Base-by-base conservation (phyloP, 2,329 filamentous ascomycete species). In the Shiraia bambusicola region DNA sequence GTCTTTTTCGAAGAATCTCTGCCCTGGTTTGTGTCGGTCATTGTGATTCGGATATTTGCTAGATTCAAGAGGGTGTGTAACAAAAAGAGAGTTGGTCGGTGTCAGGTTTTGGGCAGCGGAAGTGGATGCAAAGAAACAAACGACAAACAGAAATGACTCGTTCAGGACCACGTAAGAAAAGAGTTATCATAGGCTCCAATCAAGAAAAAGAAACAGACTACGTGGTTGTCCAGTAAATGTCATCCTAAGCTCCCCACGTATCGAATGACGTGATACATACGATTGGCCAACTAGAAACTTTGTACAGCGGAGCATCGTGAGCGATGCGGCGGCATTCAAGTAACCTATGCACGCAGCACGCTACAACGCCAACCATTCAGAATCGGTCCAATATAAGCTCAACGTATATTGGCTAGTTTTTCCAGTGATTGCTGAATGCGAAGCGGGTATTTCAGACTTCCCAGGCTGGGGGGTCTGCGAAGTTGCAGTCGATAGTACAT, bases 1-100 rank as follows among this genome's bases (percentile, higher is more conserved):
- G 80, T 81, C 69, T 88, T 90, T 74, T 76, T 76, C 25, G 59
- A 64, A 4, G 69, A 37, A 47, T 86, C 74, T 42, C 69, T 65
- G 35, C 58, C 57, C 63, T 74, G 74, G 47, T 71, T 75, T 53
- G 71, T 65, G 61, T 76, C 72, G 59, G 73, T 67, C 71, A 77
- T 77, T 40, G 54, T 69, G 59, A 32, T 58, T 32, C 43, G 37
- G 27, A 47, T 14, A 49, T 40, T 24, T 24, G 8, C 13, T 46
- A 22, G 37, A 12, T 17, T 17, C 15, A 34, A 29, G 10, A 7
- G 32, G 32, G 24, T 25, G 39, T 19, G 15, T 27, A 37, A 31
- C 26, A 37, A 25, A 12, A 34, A 36, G 41, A n/a, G n/a, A 24
- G 19, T 13, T 8, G 3, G 6, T 14, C 9, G 19, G 29, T 15